These are phyloP conservation scores for Fusarium sarcochroum DNA, from an alignment of 2,329 filamentous ascomycete genomes.

Conservation along the genomic window DNA sequence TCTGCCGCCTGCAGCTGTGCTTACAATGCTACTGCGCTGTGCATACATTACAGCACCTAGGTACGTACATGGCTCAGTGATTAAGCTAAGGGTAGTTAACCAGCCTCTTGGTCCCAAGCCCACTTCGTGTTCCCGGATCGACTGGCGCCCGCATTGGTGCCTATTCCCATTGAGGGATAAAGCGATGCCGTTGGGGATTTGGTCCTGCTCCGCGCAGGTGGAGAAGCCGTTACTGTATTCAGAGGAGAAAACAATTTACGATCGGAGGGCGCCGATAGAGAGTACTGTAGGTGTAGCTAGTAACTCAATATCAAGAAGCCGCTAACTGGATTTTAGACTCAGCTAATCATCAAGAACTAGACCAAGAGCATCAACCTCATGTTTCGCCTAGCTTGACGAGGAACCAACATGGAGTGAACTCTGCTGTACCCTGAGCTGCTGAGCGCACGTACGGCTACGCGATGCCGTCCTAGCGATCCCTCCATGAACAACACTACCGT, in stretches of 20 bases:
- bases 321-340: conserved; percentile 12
- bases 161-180: conserved; percentile 13
- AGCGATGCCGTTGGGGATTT: conserved; percentile 10
- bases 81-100: conserved; percentile 20
- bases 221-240: neutral
- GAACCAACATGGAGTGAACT: conserved; percentile 2
- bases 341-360: conserved; percentile 15
- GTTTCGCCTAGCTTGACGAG: neutral
- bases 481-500: conserved; percentile 9
- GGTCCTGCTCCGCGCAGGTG: conserved; percentile 12
- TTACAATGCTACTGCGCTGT: conserved; percentile 16
- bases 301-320: conserved; percentile 4
- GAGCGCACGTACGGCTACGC: conserved; percentile 6
- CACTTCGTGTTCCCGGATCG: conserved; percentile 34
- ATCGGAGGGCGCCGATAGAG: conserved; percentile 37
- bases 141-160: conserved; percentile 19
- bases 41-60: neutral
- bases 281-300: neutral
- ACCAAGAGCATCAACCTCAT: conserved; percentile 18
- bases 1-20: conserved; percentile 18
- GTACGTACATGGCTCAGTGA: conserved; percentile 1
- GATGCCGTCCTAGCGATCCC: conserved; percentile 22
- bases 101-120: conserved; percentile 24
- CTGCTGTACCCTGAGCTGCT: conserved; percentile 5
- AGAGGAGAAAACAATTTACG: neutral